These are phyloP conservation scores for Calocera cornea DNA, from an alignment of 768 basidiomycete genomes.

Conservation along the genomic window DNA sequence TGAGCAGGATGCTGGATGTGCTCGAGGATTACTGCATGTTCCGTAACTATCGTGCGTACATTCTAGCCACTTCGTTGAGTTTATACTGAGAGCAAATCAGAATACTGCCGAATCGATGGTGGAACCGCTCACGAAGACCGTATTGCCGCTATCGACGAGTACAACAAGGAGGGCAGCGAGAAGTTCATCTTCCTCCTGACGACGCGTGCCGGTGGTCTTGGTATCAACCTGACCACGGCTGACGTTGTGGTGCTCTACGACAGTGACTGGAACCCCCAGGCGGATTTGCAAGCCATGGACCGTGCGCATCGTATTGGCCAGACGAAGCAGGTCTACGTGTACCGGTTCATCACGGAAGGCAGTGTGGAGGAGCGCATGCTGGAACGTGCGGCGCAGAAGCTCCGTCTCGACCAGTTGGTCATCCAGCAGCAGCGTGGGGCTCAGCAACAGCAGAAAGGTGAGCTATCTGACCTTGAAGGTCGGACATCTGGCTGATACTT, in stretches of 20 bases:
- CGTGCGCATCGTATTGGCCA: constrained; percentile 94
- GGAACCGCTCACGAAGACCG: constrained; percentile 94
- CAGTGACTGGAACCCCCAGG: constrained; percentile 98
- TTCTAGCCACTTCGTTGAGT: constrained; percentile 8
- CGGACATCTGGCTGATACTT: neutral
- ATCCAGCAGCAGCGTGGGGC: constrained; percentile 82
- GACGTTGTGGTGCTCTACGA: constrained; percentile 94
- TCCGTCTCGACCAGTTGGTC: constrained; percentile 87
- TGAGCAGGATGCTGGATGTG: constrained; percentile 98
- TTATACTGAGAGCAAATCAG: constrained; percentile 28
- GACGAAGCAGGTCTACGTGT: constrained; percentile 95
- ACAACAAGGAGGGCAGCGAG: constrained; percentile 85
- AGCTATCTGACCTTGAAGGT: constrained; percentile 14
- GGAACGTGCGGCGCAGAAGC: constrained; percentile 88
- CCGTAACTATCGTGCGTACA: constrained; percentile 59
- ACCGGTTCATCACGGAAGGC: constrained; percentile 89
- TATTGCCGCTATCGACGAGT: constrained; percentile 90
- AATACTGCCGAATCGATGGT: constrained; percentile 94
- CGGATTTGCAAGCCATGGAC: constrained; percentile 97
- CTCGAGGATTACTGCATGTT: constrained; percentile 95
- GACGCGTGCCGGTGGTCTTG: constrained; percentile 90
- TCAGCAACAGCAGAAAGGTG: constrained; percentile 58
- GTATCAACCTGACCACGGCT: constrained; percentile 90
- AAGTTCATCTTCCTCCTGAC: constrained; percentile 95
- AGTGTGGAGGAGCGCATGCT: constrained; percentile 93